Evolutionary conservation across 1,139 yeast genomes (phyloP).

Genomic region (Yamadazyma triangularis): DNA sequence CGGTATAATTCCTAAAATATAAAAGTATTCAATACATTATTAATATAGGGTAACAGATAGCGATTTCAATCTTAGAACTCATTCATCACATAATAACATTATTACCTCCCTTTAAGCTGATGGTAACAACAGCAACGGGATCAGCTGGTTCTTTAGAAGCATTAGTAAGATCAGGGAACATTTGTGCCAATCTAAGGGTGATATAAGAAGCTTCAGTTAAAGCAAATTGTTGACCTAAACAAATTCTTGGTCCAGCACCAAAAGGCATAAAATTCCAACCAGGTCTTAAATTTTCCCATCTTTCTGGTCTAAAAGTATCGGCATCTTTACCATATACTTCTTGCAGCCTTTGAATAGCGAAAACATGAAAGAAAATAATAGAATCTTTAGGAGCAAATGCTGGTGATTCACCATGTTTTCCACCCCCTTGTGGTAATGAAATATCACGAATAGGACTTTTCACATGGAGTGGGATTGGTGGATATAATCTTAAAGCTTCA

Average conservation of each 20-base stretch:
- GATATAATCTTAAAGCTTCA: constrained; percentile 50
- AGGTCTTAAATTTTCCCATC: constrained; percentile 35
- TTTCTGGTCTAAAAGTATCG: constrained; percentile 43
- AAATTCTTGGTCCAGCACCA: constrained; percentile 43
- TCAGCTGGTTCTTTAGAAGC: no score
- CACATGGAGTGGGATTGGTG: constrained; percentile 49
- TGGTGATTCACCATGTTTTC: constrained; percentile 38
- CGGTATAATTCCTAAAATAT: no score
- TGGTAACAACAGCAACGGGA: no score
- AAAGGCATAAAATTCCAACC: constrained; percentile 40
- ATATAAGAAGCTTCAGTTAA: no score
- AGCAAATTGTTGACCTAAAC: constrained; percentile 47
- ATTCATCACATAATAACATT: no score
- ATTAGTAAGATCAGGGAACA: no score
- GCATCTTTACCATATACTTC: constrained; percentile 46
- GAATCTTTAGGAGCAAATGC: constrained; percentile 42
- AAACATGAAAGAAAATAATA: constrained; percentile 37
- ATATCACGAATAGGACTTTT: constrained; percentile 41
- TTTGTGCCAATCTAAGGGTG: no score
- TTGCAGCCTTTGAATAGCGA: constrained; percentile 38
- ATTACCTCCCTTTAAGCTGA: no score
- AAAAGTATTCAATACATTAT: no score
- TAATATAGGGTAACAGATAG: no score
- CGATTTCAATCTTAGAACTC: no score
- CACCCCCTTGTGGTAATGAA: constrained; percentile 53